Conservation (phyloP, 257 asterid species). For the Anisodus tanguticus region DNA sequence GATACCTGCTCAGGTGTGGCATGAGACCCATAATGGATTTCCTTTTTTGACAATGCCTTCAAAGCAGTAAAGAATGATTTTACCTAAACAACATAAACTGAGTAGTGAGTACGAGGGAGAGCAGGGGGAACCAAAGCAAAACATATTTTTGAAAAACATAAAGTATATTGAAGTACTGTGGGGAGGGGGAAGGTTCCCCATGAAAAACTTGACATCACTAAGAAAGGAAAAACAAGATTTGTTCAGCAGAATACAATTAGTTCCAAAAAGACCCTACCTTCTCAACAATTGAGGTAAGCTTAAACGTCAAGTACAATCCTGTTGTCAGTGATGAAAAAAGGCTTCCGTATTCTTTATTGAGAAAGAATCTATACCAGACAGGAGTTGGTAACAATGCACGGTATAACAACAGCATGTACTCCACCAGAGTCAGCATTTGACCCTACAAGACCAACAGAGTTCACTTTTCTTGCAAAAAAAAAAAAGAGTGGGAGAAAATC, state of each 20-base stretch:
- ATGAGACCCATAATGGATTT: conserved; percentile 72
- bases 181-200: background rate
- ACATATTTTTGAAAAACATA: conserved; percentile 23
- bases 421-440: conserved; percentile 88
- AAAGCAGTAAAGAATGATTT: conserved; percentile 66
- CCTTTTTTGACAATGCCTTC: conserved; percentile 74
- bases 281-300: conserved; percentile 83
- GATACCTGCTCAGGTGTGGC: conserved; percentile 87
- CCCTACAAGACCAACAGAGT: conserved; percentile 56
- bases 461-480: conserved; percentile 8
- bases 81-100: conserved; percentile 52
- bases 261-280: conserved; percentile 55
- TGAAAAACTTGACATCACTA: background rate
- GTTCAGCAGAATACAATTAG: conserved; percentile 30
- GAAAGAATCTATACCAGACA: conserved; percentile 92
- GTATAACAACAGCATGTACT: conserved; percentile 78
- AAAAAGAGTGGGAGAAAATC: background rate
- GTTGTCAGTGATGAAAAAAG: conserved; percentile 86
- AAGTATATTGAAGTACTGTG: background rate
- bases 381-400: conserved; percentile 93
- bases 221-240: background rate
- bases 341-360: conserved; percentile 89
- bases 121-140: conserved; percentile 7
- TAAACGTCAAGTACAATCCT: conserved; percentile 85
- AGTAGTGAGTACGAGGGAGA: conserved; percentile 22